phyloP scores from a whole-genome alignment of 768 basidiomycete species.

The Terana coerulea region DNA sequence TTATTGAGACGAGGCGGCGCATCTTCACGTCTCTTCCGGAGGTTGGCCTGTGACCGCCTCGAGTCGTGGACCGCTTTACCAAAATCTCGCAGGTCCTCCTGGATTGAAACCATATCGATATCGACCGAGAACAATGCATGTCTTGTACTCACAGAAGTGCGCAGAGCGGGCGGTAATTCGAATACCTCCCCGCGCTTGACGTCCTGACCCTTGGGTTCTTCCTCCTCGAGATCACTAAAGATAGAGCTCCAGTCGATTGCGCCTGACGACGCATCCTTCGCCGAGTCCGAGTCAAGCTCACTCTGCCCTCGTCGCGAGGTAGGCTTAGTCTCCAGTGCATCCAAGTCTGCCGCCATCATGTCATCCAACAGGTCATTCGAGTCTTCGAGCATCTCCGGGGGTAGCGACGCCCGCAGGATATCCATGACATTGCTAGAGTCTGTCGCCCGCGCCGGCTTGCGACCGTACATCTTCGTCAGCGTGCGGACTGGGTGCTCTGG shows the following conservation, averaged over 20 bases:
- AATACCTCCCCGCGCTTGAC: background rate
- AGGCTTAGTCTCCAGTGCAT: background rate
- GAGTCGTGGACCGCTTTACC: background rate
- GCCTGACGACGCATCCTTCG: background rate
- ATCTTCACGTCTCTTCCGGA: background rate
- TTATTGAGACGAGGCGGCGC: too few relatives aligned
- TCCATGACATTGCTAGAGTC: background rate
- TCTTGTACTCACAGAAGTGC: too few relatives aligned
- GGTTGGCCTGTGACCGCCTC: background rate
- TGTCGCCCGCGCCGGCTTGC: background rate
- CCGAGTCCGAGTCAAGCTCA: background rate
- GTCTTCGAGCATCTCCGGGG: background rate
- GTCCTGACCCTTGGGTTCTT: background rate
- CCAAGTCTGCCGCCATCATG: too few relatives aligned
- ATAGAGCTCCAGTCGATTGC: background rate
- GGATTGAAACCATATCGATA: too few relatives aligned
- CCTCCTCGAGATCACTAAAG: too few relatives aligned
- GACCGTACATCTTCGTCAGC: background rate
- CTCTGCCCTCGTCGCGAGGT: background rate
- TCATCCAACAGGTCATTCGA: background rate
- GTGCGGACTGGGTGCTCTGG: background rate
- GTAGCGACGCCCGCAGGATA: background rate
- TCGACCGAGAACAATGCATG: too few relatives aligned
- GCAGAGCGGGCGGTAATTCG: too few relatives aligned
- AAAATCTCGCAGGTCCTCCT: too few relatives aligned